Evolutionary conservation across 768 basidiomycete species (phyloP).

Genomic region (Tremella yokohamensis): DNA sequence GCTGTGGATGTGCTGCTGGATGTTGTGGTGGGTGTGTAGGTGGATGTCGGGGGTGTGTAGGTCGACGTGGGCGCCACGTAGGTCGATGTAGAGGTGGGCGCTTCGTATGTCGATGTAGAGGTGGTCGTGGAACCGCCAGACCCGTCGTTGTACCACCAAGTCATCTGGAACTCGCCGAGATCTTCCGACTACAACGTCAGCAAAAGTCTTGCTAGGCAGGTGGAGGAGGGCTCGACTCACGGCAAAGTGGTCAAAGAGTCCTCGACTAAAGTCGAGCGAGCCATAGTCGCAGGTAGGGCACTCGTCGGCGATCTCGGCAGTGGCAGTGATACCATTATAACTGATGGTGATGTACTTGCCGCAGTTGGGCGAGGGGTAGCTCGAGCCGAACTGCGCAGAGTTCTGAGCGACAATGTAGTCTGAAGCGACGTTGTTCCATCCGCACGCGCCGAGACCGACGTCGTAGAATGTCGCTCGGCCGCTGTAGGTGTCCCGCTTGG

Average conservation of each 20-base stretch:
- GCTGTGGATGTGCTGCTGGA: conserved; percentile 12
- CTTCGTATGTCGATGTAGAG: conserved; percentile 3
- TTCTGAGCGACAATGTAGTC: conserved; percentile 54
- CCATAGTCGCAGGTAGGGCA: conserved; percentile 65
- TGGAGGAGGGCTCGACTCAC: conserved; percentile 9
- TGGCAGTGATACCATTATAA: conserved; percentile 61
- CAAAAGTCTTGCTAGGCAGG: background rate
- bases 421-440: conserved; percentile 36
- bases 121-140: conserved; percentile 8
- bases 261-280: conserved; percentile 66
- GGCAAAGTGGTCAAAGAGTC: conserved; percentile 65
- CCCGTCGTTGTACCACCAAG: conserved; percentile 60
- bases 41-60: conserved; percentile 33
- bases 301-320: conserved; percentile 65
- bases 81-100: conserved; percentile 34
- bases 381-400: conserved; percentile 56
- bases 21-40: conserved; percentile 29
- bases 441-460: conserved; percentile 56
- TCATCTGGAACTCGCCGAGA: conserved; percentile 61
- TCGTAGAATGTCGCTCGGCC: conserved; percentile 53
- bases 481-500: background rate
- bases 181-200: conserved; percentile 24
- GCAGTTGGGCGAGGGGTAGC: conserved; percentile 62
- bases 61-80: conserved; percentile 24
- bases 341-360: conserved; percentile 62